These are phyloP conservation scores for Phyllosticta paracitricarpa DNA, from an alignment of 2,329 filamentous ascomycete genomes.

Conservation along the genomic window DNA sequence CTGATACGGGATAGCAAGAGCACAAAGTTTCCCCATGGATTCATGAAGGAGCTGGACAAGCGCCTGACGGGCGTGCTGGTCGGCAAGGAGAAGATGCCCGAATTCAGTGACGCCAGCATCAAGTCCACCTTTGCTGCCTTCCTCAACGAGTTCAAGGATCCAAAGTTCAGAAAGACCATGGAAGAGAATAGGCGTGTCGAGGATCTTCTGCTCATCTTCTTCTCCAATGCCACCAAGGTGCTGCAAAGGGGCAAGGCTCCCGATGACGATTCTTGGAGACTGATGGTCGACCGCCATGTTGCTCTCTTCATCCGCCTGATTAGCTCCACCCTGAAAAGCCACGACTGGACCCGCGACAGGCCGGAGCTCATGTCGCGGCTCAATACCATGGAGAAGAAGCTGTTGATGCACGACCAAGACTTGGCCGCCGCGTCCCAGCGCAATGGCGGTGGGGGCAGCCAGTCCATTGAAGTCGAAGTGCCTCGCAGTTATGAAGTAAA, in stretches of 20 bases:
- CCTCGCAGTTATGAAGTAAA: slow-evolving; percentile 87
- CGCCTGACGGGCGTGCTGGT: slow-evolving; percentile 71
- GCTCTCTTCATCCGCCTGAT: slow-evolving; percentile 88
- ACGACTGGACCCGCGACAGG: slow-evolving; percentile 75
- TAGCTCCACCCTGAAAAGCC: slow-evolving; percentile 66
- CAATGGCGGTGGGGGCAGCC: slow-evolving; percentile 48
- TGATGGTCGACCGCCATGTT: slow-evolving; percentile 86
- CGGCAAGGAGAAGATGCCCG: slow-evolving; percentile 73
- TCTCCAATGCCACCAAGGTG: slow-evolving; percentile 86
- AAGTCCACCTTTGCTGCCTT: slow-evolving; percentile 93
- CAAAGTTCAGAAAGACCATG: slow-evolving; percentile 77
- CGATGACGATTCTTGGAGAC: slow-evolving; percentile 82
- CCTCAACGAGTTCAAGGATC: slow-evolving; percentile 84
- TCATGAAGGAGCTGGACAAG: slow-evolving; percentile 62
- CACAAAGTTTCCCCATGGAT: slow-evolving; percentile 60
- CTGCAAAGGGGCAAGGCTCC: slow-evolving; percentile 65
- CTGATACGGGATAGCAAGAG: slow-evolving; percentile 57
- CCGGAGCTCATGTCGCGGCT: slow-evolving; percentile 75
- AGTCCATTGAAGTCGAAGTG: slow-evolving; percentile 69
- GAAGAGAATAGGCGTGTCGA: slow-evolving; percentile 91
- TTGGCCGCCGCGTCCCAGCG: slow-evolving; percentile 53
- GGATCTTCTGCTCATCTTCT: slow-evolving; percentile 90
- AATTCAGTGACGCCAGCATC: slow-evolving; percentile 81
- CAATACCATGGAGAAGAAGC: slow-evolving; percentile 78
- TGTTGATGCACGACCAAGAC: slow-evolving; percentile 89